Evolutionary conservation across 495 filamentous ascomycete species (phyloP), one percentile per base, ranked within the genome.

Genomic region (Jackrogersella minutella): DNA sequence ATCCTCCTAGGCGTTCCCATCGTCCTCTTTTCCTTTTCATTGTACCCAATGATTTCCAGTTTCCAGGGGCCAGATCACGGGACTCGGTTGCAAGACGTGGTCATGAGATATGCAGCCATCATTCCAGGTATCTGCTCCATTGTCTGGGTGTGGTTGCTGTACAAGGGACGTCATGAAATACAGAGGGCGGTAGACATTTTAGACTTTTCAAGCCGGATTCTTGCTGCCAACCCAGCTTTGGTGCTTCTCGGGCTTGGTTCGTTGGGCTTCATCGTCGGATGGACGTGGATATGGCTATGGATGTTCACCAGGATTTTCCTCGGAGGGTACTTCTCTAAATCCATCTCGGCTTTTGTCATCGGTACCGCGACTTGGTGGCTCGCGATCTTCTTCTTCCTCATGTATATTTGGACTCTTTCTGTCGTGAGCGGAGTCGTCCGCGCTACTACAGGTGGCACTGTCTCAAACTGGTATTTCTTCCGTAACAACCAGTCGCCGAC

Each of bases 391-490:
- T 99, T 97, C 79, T 86, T 97, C 39, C 78, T 98, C 37, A 90
- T 97, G 79, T 99, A 97, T 71, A 82, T 98, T 60, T 99, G 95
- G 95, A 96, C 93, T 1, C 81, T 97, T 16, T 90, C 90, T 16
- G 85, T 98, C 54, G 84, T 93, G 69, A 86, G 90, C 26, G 93
- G 93, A 28, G 84, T 98, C 17, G 94, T 98, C 72, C 89, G 95
- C 57, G 85, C 92, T 37, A 93, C 93, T 16, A 97, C 95, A 13
- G 93, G 93, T 41, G 96, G 96, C 47, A 96, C 94, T 9, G 95
- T 98, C 33, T 93, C 90, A 16, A 96, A 99, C 75, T 99, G 95
- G 95, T 99, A 99, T 74, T 99, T 98, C 77, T 94, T 98, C 77
- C 91, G 95, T 52, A 88, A 96, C 55, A 85, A 87, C 19, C 86